phyloP scores from a whole-genome alignment of 495 filamentous ascomycete genomes.

The Paragyromitra xinjiangensis region DNA sequence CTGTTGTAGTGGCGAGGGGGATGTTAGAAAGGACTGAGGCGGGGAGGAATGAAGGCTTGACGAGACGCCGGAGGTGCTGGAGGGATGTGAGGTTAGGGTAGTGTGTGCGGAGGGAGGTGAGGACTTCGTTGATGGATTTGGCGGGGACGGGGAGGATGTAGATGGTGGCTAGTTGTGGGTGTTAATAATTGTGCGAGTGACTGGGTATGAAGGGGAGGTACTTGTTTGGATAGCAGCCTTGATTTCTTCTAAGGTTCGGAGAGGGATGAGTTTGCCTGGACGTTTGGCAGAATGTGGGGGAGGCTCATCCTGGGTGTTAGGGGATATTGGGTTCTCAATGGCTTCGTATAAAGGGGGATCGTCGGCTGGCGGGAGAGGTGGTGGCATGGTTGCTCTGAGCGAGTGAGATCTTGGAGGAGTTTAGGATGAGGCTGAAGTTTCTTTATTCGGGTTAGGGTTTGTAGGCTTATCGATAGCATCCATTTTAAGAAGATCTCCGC shows the following conservation, averaged over 20 bases:
- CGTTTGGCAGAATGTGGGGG: not conserved
- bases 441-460: constrained; percentile 6
- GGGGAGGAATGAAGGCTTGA: constrained; percentile 75
- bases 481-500: not conserved
- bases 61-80: constrained; percentile 82
- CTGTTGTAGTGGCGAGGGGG: constrained; percentile 46
- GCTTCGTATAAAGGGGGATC: not conserved
- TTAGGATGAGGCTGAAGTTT: not conserved
- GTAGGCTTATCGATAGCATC: not conserved
- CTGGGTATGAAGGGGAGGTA: constrained; percentile 23
- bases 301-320: not conserved
- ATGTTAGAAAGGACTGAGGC: constrained; percentile 58
- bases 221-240: constrained; percentile 59
- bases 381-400: constrained; percentile 3
- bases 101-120: constrained; percentile 61
- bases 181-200: constrained; percentile 10
- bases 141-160: constrained; percentile 66
- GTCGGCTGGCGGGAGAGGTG: not conserved
- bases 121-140: constrained; percentile 64
- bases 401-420: not conserved
- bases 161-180: constrained; percentile 58
- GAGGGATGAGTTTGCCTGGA: constrained; percentile 60
- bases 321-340: not conserved
- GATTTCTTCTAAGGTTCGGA: constrained; percentile 67
- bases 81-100: constrained; percentile 61